Percentiles rank a stretch among this genome's conserved stretches.
phyloP scores from a whole-genome alignment of 2,329 filamentous ascomycete genomes.

The Daldinia eschscholtzii region DNA sequence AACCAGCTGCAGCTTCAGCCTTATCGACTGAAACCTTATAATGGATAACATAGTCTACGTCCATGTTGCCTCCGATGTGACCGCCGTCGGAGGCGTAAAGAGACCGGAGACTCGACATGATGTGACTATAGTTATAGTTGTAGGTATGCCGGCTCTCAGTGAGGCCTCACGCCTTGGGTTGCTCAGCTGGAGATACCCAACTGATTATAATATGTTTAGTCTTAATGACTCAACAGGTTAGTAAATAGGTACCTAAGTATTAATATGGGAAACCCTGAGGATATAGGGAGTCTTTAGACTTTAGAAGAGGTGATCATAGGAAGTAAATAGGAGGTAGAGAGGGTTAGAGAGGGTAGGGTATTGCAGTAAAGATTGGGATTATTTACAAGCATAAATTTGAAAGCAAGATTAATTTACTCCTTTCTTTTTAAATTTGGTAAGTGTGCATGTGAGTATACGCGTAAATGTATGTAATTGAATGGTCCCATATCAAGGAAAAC shows the following conservation, averaged over 20 bases:
- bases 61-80: constrained; percentile 53
- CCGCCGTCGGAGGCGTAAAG: constrained; percentile 49
- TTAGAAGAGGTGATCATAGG: not conserved
- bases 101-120: constrained; percentile 48
- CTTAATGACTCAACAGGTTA: not conserved
- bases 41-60: constrained; percentile 90
- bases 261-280: not conserved
- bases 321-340: not conserved
- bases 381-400: not conserved
- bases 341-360: not conserved
- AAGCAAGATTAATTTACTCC: not conserved
- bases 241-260: too few species aligned
- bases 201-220: not conserved
- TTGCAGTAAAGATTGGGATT: not conserved
- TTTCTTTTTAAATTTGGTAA: constrained; percentile 1
- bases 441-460: constrained; percentile 1
- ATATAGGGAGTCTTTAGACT: not conserved
- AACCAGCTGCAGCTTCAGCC: constrained; percentile 77
- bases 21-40: constrained; percentile 78
- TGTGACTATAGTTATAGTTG: constrained; percentile 11
- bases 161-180: constrained; percentile 3
- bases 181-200: not conserved
- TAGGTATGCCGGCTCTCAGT: not conserved
- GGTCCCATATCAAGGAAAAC: constrained; percentile 38
- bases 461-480: not conserved